These are phyloP conservation scores for Pichia ethanolica DNA, from an alignment of 805 yeast genomes.

Conservation along the genomic window DNA sequence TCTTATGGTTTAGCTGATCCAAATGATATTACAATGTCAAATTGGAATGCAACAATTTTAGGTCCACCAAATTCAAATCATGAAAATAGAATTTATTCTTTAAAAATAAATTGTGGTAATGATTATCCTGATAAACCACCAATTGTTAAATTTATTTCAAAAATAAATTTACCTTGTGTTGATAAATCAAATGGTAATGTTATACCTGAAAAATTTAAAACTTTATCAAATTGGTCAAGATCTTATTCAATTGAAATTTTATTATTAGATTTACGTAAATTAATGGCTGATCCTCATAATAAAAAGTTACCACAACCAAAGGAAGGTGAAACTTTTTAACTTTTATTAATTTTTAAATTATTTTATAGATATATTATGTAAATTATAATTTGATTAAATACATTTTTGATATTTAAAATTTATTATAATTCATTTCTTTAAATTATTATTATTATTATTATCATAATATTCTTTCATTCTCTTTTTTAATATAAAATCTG, in stretches of 20 bases:
- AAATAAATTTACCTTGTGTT: conserved; percentile 90
- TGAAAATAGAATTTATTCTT: conserved; percentile 87
- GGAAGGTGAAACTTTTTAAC: conserved; percentile 58
- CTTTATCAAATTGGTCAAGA: conserved; percentile 79
- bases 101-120: conserved; percentile 74
- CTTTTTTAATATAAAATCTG: conserved; percentile 25
- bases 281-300: conserved; percentile 79
- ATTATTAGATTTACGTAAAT: conserved; percentile 78
- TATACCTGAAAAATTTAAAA: conserved; percentile 47
- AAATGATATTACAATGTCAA: conserved; percentile 87
- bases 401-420: too few species aligned
- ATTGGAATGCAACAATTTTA: conserved; percentile 96
- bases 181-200: conserved; percentile 53
- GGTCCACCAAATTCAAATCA: conserved; percentile 86
- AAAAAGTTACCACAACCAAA: conserved; percentile 85
- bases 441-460: background rate
- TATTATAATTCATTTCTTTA: conserved; percentile 1
- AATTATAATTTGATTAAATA: too few species aligned
- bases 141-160: conserved; percentile 66
- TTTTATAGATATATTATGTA: background rate
- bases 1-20: conserved; percentile 88
- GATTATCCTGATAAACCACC: conserved; percentile 91
- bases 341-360: too few species aligned
- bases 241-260: conserved; percentile 91
- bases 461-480: conserved; percentile 26